Evolutionary conservation across 495 filamentous ascomycete genomes (phyloP), one percentile per base, ranked within the genome.

Genomic region (Penicillium mononematosum): DNA sequence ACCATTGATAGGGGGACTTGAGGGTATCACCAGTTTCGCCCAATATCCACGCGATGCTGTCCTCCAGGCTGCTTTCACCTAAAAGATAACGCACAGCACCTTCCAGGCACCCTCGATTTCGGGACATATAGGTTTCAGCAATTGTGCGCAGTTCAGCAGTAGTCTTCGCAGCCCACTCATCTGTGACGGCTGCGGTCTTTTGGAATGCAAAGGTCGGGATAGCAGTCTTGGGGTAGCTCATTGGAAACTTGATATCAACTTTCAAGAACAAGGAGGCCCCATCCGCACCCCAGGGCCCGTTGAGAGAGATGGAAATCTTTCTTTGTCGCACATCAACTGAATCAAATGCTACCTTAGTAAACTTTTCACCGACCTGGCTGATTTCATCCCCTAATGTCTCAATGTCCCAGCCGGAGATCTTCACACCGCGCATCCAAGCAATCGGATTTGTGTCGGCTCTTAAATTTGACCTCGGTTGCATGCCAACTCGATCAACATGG

Each of bases 391-490:
- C 89, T 25, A 96, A 75, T 12, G 86, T 87, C 70, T 96, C 91
- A 4, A 84, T 79, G 60, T 89, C 90, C 89, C 90, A 93, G 36
- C 83, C 75, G 7, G 72, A 75, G 58, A 97, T 92, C 58, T 90
- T 94, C 41, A 97, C 90, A 31, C 91, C 91, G 56, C 85, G 90
- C 89, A 97, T 96, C 92, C 92, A 97, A 14, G 85, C 81, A 55
- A 97, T 93, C 34, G 91, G 80, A 62, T 91, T 90, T n/a, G 80
- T 77, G 45, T 86, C 80, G 49, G 83, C 85, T 48, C 76, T 74
- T 14, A 78, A 49, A 36, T 73, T 77, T 22, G 78, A 79, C 44
- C 83, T 85, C 2, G 81, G 84, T 63, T 85, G 85, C 82, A 87
- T 88, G 7, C 85, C 84, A 29, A 83, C 76, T 11, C 81, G 74